These are phyloP conservation scores for Geranium rotundifolium DNA, from an alignment of 345 rosid species.

Conservation along the genomic window DNA sequence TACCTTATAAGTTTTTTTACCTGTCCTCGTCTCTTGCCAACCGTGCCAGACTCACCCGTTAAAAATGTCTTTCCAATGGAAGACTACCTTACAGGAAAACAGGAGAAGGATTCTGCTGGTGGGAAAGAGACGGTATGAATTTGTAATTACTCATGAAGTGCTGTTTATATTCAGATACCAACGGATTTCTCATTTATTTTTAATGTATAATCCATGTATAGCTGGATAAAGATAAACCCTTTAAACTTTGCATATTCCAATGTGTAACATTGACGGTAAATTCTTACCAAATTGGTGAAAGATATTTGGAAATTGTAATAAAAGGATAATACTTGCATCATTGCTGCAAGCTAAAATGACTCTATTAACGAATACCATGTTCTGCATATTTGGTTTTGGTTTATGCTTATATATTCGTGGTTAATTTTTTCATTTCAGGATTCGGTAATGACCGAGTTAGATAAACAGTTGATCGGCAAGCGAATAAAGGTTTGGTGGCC, in stretches of 20 bases:
- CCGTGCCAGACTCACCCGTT: conserved; percentile 14
- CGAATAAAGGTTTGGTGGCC: conserved; percentile 74
- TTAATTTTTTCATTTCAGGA: conserved; percentile 14
- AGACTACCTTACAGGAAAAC: conserved; percentile 25
- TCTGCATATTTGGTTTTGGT: neutral
- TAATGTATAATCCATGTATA: too few species aligned
- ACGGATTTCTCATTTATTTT: too few species aligned
- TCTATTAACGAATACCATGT: neutral
- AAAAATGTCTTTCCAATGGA: conserved; percentile 16
- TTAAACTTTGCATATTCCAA: too few species aligned
- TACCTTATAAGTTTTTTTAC: conserved; percentile 1
- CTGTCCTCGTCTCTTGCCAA: conserved; percentile 10
- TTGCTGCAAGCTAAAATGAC: too few species aligned
- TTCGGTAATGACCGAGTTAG: conserved; percentile 17
- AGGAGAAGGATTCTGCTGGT: conserved; percentile 24
- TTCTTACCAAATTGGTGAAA: too few species aligned
- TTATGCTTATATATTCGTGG: neutral
- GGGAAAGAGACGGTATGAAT: conserved; percentile 32
- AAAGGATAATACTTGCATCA: too few species aligned
- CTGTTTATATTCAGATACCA: too few species aligned
- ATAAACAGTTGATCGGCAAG: conserved; percentile 36
- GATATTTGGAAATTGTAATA: too few species aligned
- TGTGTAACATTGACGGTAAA: too few species aligned
- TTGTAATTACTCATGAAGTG: too few species aligned
- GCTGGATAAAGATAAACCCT: too few species aligned